Percentiles rank a stretch among this genome's conserved stretches.
Evolutionary conservation across 495 filamentous ascomycete genomes (phyloP).

Genomic region (Penicillium lagena): DNA sequence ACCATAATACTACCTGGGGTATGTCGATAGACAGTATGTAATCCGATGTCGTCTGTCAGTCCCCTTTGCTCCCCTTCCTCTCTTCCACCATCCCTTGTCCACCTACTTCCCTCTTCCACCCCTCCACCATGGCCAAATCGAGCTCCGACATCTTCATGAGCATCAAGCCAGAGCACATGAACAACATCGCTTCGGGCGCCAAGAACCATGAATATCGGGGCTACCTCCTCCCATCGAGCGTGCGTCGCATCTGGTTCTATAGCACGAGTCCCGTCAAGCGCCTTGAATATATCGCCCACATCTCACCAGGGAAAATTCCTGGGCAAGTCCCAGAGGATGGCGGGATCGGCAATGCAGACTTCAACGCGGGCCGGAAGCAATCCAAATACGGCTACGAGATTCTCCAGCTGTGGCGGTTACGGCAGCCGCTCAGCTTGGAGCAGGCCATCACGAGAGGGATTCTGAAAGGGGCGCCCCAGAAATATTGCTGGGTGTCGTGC

Average conservation of each 20-base stretch:
- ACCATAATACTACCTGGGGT: too few species aligned
- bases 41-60: too few species aligned
- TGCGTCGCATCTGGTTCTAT: slow-evolving; percentile 32
- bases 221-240: slow-evolving; percentile 23
- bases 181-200: slow-evolving; percentile 19
- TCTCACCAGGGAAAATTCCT: slow-evolving; percentile 14
- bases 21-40: too few species aligned
- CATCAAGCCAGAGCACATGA: slow-evolving; percentile 29
- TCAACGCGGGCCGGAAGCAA: slow-evolving; percentile 27
- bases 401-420: slow-evolving; percentile 22
- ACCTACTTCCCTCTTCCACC: too few species aligned
- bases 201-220: slow-evolving; percentile 36
- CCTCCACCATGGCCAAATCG: background rate
- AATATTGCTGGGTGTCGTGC: slow-evolving; percentile 18
- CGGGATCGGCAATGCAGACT: slow-evolving; percentile 33
- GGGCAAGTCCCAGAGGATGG: slow-evolving; percentile 26
- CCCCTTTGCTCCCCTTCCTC: too few species aligned
- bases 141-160: slow-evolving; percentile 23
- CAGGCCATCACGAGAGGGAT: slow-evolving; percentile 17
- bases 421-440: slow-evolving; percentile 17
- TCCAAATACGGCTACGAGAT: slow-evolving; percentile 32
- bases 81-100: too few species aligned
- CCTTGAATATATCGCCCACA: slow-evolving; percentile 14
- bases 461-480: slow-evolving; percentile 21
- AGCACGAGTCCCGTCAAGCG: slow-evolving; percentile 14